Conservation (phyloP, 371 early-diverging fungal species). For the Mortierella sp. region DNA sequence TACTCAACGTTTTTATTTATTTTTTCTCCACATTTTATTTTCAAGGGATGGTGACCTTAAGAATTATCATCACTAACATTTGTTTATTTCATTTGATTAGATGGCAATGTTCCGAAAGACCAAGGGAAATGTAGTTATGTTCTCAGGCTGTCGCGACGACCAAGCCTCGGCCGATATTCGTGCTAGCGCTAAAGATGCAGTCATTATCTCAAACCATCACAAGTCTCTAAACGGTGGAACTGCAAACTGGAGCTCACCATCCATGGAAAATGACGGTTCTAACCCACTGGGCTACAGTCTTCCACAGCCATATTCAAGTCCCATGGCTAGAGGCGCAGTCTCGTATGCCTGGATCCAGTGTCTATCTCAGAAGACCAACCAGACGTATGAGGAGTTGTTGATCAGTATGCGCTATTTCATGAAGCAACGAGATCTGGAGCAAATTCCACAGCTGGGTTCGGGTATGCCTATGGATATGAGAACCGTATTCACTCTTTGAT, state of each 20-base stretch:
- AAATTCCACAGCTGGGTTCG: slow-evolving; percentile 78
- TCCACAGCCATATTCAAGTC: slow-evolving; percentile 48
- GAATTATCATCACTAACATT: not conserved
- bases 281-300: slow-evolving; percentile 54
- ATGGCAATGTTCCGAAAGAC: slow-evolving; percentile 52
- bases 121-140: slow-evolving; percentile 60
- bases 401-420: slow-evolving; percentile 60
- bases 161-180: slow-evolving; percentile 71
- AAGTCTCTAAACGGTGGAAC: slow-evolving; percentile 4
- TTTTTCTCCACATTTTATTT: not conserved
- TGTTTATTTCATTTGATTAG: slow-evolving; percentile 6
- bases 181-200: slow-evolving; percentile 37
- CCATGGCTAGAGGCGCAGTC: slow-evolving; percentile 62
- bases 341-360: slow-evolving; percentile 64
- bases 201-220: slow-evolving; percentile 41
- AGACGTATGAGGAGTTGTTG: slow-evolving; percentile 62
- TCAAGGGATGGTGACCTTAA: not conserved
- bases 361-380: slow-evolving; percentile 50
- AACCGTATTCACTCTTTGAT: slow-evolving; percentile 41
- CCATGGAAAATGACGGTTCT: slow-evolving; percentile 10
- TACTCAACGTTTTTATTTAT: not conserved
- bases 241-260: slow-evolving; percentile 21
- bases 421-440: slow-evolving; percentile 61
- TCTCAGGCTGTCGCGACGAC: slow-evolving; percentile 70
- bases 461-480: slow-evolving; percentile 76